Evolutionary conservation across 257 asterid genomes (phyloP).

Genomic region (Avicennia marina): DNA sequence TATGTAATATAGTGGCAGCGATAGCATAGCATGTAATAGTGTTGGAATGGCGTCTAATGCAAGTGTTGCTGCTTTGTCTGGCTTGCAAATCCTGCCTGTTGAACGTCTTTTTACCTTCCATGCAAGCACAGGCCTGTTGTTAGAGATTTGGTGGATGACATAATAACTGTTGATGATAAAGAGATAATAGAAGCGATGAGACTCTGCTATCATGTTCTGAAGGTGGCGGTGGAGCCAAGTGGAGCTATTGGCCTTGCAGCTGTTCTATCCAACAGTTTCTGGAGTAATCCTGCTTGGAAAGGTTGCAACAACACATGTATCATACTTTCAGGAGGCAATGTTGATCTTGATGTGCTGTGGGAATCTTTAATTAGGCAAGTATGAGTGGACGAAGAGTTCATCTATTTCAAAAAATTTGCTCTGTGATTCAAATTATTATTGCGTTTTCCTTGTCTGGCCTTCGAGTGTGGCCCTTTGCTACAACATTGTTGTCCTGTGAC

Average conservation of each 20-base stretch:
- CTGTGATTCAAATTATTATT: too few species aligned
- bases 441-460: too few species aligned
- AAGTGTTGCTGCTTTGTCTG: too few species aligned
- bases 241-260: slow-evolving; percentile 98
- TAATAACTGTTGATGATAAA: slow-evolving; percentile 66
- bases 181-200: slow-evolving; percentile 76
- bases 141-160: slow-evolving; percentile 79
- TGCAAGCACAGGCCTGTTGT: slow-evolving; percentile 73
- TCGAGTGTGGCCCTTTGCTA: too few species aligned
- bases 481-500: too few species aligned
- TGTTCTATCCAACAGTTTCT: slow-evolving; percentile 58
- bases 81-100: neutral
- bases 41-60: too few species aligned
- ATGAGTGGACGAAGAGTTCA: too few species aligned
- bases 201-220: slow-evolving; percentile 72
- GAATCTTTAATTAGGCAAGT: slow-evolving; percentile 41
- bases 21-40: too few species aligned
- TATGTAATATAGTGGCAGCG: too few species aligned
- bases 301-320: slow-evolving; percentile 61
- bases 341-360: slow-evolving; percentile 83
- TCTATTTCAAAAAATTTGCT: too few species aligned
- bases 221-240: slow-evolving; percentile 88
- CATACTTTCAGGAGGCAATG: slow-evolving; percentile 88
- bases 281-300: slow-evolving; percentile 40
- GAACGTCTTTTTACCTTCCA: neutral